Conservation (phyloP, 306 rosid species). For the Dryas octopetala region DNA sequence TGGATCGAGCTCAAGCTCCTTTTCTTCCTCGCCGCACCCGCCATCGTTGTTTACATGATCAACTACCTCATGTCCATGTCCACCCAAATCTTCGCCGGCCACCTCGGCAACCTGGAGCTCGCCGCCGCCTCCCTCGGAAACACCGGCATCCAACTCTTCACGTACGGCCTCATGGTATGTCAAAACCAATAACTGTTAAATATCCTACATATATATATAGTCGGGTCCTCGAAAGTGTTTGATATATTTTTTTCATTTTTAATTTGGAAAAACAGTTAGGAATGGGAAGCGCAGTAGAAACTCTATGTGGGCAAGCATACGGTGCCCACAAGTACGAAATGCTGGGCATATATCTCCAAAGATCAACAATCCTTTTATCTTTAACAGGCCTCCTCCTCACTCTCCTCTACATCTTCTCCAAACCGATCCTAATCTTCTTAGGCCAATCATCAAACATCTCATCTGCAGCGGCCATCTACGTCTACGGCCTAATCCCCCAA, state of each 20-base stretch:
- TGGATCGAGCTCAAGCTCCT: constrained; percentile 56
- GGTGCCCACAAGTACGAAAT: constrained; percentile 60
- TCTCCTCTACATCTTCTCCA: constrained; percentile 34
- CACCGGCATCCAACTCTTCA: constrained; percentile 65
- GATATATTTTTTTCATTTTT: background rate
- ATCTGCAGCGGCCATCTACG: constrained; percentile 49
- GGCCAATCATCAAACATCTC: constrained; percentile 60
- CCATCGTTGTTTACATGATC: constrained; percentile 49
- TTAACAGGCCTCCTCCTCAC: constrained; percentile 30
- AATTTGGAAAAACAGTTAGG: constrained; percentile 48
- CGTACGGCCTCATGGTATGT: constrained; percentile 67
- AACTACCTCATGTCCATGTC: constrained; percentile 71
- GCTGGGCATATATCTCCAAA: constrained; percentile 67
- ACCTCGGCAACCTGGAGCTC: constrained; percentile 69
- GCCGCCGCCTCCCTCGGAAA: constrained; percentile 76
- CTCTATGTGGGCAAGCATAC: constrained; percentile 78
- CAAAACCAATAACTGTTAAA: no score
- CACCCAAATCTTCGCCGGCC: constrained; percentile 66
- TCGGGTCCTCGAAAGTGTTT: no score
- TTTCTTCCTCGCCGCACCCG: constrained; percentile 56
- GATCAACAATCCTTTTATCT: constrained; percentile 56
- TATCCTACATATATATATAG: no score
- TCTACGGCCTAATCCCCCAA: constrained; percentile 75
- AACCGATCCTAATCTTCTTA: constrained; percentile 42
- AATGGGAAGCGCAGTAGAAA: constrained; percentile 94